Evolutionary conservation across 2,329 filamentous ascomycete species (phyloP).

Genomic region (Alternaria sp.): DNA sequence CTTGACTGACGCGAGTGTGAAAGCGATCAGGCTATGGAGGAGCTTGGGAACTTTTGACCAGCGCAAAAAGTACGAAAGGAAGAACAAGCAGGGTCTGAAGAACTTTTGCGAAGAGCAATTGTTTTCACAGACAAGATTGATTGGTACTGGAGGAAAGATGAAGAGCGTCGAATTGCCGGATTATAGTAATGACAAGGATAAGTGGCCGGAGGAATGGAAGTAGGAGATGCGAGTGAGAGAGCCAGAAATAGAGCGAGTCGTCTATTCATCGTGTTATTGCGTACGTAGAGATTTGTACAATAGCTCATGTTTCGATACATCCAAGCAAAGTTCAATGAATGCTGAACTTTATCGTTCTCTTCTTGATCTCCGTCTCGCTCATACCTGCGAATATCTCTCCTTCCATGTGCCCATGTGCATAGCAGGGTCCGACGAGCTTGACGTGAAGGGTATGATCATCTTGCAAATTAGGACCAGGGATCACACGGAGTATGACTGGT

Average conservation of each 20-base stretch:
- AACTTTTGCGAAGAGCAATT: background rate
- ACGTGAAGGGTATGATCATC: too few species aligned
- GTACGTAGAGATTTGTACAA: background rate
- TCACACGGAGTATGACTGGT: too few species aligned
- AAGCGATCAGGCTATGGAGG: background rate
- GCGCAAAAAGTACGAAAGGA: too few species aligned
- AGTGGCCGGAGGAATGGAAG: background rate
- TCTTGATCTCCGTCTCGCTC: background rate
- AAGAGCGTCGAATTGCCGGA: background rate
- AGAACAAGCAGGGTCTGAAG: background rate
- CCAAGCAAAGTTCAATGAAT: background rate
- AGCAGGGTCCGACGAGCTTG: background rate
- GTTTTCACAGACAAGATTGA: background rate
- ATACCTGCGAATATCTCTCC: background rate
- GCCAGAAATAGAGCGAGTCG: background rate
- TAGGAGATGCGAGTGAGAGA: background rate
- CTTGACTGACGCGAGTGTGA: background rate
- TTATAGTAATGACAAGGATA: background rate
- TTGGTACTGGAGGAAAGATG: background rate
- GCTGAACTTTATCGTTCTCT: background rate
- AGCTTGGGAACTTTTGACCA: background rate
- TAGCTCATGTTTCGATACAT: background rate
- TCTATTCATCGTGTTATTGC: background rate
- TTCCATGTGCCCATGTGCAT: constrained; percentile 1
- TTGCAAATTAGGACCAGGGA: too few species aligned